Percentiles rank a stretch among this genome's conserved stretches.
phyloP scores from a whole-genome alignment of 2,329 filamentous ascomycete genomes.

The Colletotrichum endophyticum region DNA sequence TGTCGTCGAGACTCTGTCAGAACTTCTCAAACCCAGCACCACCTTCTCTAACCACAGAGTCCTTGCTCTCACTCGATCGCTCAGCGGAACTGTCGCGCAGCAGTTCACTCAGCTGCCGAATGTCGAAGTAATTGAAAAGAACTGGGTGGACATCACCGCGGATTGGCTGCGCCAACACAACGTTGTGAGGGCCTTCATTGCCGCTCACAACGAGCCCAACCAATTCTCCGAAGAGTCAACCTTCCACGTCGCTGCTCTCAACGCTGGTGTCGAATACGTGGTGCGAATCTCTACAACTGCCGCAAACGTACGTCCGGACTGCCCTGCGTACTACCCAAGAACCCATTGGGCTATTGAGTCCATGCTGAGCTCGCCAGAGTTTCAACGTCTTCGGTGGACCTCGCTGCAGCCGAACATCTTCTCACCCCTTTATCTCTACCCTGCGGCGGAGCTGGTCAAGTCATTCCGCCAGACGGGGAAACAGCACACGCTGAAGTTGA shows the following conservation, averaged over 20 bases:
- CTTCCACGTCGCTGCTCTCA: slow-evolving; percentile 36
- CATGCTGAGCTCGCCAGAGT: slow-evolving; percentile 38
- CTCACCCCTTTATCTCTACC: slow-evolving; percentile 18
- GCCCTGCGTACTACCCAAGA: slow-evolving; percentile 37
- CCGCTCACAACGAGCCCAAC: slow-evolving; percentile 37
- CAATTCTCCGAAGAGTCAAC: slow-evolving; percentile 45
- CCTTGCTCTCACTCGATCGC: slow-evolving; percentile 24
- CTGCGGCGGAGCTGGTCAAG: slow-evolving; percentile 34
- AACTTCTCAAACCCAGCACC: slow-evolving; percentile 22
- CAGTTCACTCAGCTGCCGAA: slow-evolving; percentile 34
- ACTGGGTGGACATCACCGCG: slow-evolving; percentile 41
- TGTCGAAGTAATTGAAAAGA: slow-evolving; percentile 37
- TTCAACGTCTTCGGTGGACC: slow-evolving; percentile 38
- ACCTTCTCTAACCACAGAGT: slow-evolving; percentile 2
- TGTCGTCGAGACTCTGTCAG: slow-evolving; percentile 30
- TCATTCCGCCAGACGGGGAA: slow-evolving; percentile 35
- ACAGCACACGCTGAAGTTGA: slow-evolving; percentile 30
- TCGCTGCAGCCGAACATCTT: slow-evolving; percentile 41
- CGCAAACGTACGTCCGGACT: slow-evolving; percentile 38
- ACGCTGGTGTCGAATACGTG: slow-evolving; percentile 43
- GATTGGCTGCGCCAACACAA: slow-evolving; percentile 42
- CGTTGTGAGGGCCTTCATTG: slow-evolving; percentile 42
- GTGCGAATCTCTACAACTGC: slow-evolving; percentile 45
- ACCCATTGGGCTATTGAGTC: slow-evolving; percentile 45
- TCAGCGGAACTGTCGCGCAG: slow-evolving; percentile 21